Base-by-base conservation (phyloP, 2,329 filamentous ascomycete species). In the Aspergillus sp. region DNA sequence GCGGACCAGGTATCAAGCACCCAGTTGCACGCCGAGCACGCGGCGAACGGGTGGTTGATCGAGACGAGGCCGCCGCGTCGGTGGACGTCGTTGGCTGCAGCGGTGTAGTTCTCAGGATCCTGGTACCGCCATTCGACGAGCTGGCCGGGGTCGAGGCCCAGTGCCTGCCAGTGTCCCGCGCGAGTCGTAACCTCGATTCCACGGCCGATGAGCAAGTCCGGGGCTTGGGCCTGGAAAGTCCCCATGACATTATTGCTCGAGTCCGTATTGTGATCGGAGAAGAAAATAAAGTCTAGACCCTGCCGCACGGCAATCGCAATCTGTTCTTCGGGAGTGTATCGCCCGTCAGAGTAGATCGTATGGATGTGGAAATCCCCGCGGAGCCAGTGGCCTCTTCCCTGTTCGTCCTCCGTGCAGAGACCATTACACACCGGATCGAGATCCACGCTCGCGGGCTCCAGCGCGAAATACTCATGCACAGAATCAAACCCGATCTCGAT, bases 191-290 rank as follows among this genome's bases (percentile, higher is more conserved):
- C 48, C 48, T 50, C 48, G 15, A 50, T 50, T 1, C 23, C 48
- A 11, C 48, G 48, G 7, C 48, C 48, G 23, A 50, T 31, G 48
- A 50, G 48, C 23, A 50, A 15, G 7, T 50, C 48, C 48, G 28
- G 48, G 9, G 48, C 48, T 9, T 17, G 28, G 13, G 30, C 23
- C 23, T 50, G 48, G 48, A 30, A 34, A 23, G 48, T n/a, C 13
- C 48, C 48, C 48, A 50, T 50, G 48, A 19, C 28, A n/a, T 50
- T 50, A 28, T 50, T 50, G 48, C 48, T 50, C n/a, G 48, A 30
- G 25, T 28, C 25, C 25, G 25, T 28, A 38, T 38, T 38, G 13
- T 52, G 49, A 19, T 52, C 30, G n/a, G 49, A 34, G 30, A 50
- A 50, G 48, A 50, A 50, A 28, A 50, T 50, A 6, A 50, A 50